phyloP scores from a whole-genome alignment of 2,329 filamentous ascomycete genomes.

The Immersiporthe knoxdaviesiana region DNA sequence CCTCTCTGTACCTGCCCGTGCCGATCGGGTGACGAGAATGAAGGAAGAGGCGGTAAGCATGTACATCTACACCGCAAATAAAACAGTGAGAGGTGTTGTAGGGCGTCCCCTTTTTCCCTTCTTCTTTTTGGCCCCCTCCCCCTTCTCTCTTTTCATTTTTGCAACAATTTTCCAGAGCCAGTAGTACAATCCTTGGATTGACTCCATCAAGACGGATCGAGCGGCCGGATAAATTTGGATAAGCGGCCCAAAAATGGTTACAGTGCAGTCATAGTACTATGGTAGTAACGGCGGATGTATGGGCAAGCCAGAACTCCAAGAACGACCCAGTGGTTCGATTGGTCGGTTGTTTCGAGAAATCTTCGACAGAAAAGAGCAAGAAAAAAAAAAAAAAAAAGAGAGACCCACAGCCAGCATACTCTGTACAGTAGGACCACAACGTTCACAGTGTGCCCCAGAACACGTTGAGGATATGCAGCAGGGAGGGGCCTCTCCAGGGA shows the following conservation, averaged over 20 bases:
- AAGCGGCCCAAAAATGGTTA: not conserved
- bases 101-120: not conserved
- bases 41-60: slow-evolving; percentile 6
- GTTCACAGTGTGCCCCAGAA: slow-evolving; percentile 26
- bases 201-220: slow-evolving; percentile 7
- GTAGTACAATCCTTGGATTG: slow-evolving; percentile 9
- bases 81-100: slow-evolving; percentile 8
- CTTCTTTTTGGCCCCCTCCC: too few species aligned
- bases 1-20: not conserved
- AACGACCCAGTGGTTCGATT: slow-evolving; percentile 20
- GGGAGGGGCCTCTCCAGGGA: slow-evolving; percentile 6
- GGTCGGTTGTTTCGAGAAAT: slow-evolving; percentile 28
- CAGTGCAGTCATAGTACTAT: too few species aligned
- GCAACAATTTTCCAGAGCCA: not conserved
- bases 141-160: not conserved
- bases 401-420: slow-evolving; percentile 17
- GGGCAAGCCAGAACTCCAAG: slow-evolving; percentile 3
- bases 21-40: not conserved
- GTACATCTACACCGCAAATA: slow-evolving; percentile 6
- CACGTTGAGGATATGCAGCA: slow-evolving; percentile 16
- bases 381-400: not conserved
- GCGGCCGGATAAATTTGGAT: slow-evolving; percentile 11
- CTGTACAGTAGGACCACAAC: not conserved
- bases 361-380: slow-evolving; percentile 10
- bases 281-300: slow-evolving; percentile 7